These are phyloP conservation scores for Leccinum rimulosum DNA, from an alignment of 768 basidiomycete species.

Conservation along the genomic window DNA sequence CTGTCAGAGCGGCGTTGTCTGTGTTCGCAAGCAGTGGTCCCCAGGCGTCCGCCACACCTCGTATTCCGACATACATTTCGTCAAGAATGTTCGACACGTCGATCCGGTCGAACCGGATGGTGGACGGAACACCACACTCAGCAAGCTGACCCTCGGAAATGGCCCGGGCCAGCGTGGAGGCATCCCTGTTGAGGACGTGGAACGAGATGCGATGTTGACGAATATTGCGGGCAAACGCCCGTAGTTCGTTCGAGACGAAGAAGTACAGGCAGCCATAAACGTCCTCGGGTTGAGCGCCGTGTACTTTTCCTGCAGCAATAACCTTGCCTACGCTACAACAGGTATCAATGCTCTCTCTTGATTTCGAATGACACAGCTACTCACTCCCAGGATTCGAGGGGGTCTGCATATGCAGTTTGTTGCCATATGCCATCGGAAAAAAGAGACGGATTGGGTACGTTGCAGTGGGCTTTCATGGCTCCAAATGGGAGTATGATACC, in stretches of 20 bases:
- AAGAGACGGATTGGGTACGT: slow-evolving; percentile 41
- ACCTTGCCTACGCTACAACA: slow-evolving; percentile 40
- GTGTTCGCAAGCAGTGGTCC: slow-evolving; percentile 32
- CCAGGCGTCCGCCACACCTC: slow-evolving; percentile 35
- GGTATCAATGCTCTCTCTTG: neutral
- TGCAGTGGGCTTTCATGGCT: slow-evolving; percentile 40
- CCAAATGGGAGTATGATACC: slow-evolving; percentile 52
- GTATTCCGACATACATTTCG: slow-evolving; percentile 33
- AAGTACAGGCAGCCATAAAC: slow-evolving; percentile 53
- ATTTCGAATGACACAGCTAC: slow-evolving; percentile 8
- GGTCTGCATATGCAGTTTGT: slow-evolving; percentile 38
- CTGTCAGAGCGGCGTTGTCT: slow-evolving; percentile 34
- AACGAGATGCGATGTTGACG: slow-evolving; percentile 35
- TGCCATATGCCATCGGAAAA: slow-evolving; percentile 49
- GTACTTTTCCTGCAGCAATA: slow-evolving; percentile 35
- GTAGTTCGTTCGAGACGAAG: slow-evolving; percentile 40
- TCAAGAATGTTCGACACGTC: slow-evolving; percentile 39
- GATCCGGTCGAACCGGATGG: slow-evolving; percentile 41
- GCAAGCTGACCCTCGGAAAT: slow-evolving; percentile 25
- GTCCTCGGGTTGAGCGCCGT: slow-evolving; percentile 41
- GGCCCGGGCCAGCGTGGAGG: slow-evolving; percentile 39
- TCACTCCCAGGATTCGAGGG: slow-evolving; percentile 53
- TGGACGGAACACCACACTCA: slow-evolving; percentile 21
- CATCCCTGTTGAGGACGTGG: slow-evolving; percentile 36
- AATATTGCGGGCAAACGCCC: slow-evolving; percentile 36